Evolutionary conservation across 768 basidiomycete genomes (phyloP).

Genomic region (Lactifluus hygrophoroides): DNA sequence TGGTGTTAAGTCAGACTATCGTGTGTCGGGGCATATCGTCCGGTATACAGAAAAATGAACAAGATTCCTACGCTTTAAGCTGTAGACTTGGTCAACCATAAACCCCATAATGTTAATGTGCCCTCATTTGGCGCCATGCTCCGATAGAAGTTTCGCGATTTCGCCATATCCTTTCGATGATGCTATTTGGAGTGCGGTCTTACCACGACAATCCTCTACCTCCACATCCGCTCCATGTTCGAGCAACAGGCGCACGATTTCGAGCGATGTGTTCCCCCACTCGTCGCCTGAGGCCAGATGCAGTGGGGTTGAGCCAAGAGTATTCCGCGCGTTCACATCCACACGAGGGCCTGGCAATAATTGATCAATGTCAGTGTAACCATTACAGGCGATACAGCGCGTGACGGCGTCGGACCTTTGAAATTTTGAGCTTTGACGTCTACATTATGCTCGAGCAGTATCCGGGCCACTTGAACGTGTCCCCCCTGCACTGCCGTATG

Average conservation of each 20-base stretch:
- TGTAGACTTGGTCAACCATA: too few species aligned
- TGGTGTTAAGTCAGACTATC: too few species aligned
- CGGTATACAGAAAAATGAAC: too few species aligned
- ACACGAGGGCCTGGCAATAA: neutral
- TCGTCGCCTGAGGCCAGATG: neutral
- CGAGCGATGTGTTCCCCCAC: neutral
- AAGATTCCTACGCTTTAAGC: too few species aligned
- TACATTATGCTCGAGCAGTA: neutral
- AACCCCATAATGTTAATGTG: too few species aligned
- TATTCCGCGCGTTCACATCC: neutral
- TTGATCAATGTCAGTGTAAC: neutral
- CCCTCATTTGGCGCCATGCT: neutral
- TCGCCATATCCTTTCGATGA: neutral
- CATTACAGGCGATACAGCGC: rapidly evolving
- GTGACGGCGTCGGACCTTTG: neutral
- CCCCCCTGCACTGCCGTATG: neutral
- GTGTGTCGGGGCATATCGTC: too few species aligned
- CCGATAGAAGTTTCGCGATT: neutral
- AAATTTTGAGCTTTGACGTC: conserved; percentile 20
- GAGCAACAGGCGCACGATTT: neutral
- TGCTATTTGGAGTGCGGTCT: neutral
- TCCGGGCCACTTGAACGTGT: neutral
- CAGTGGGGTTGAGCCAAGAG: neutral
- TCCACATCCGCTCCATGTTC: neutral
- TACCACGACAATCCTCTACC: neutral